These are phyloP conservation scores for Mucor racemosus DNA, from an alignment of 371 early-diverging fungal genomes.

Conservation along the genomic window DNA sequence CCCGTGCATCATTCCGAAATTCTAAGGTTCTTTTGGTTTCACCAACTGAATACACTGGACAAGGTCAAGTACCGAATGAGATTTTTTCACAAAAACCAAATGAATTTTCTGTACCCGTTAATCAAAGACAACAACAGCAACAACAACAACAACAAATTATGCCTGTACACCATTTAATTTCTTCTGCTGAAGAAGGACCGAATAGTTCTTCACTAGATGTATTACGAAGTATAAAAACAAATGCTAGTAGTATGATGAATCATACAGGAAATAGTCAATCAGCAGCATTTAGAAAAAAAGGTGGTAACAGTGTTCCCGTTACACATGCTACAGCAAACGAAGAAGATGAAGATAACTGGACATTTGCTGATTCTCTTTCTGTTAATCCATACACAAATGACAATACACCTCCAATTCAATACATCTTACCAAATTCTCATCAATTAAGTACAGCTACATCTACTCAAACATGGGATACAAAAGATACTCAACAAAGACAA, in stretches of 20 bases:
- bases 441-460: conserved; percentile 39
- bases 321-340: conserved; percentile 31
- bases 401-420: conserved; percentile 39
- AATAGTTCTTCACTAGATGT: conserved; percentile 49
- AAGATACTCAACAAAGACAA: conserved; percentile 12
- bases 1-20: conserved; percentile 36
- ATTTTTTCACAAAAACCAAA: conserved; percentile 48
- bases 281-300: conserved; percentile 2
- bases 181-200: conserved; percentile 33
- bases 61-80: conserved; percentile 47
- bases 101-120: conserved; percentile 40
- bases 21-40: conserved; percentile 34
- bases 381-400: conserved; percentile 18
- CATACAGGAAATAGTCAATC: conserved; percentile 15
- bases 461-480: conserved; percentile 36
- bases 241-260: conserved; percentile 32
- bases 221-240: conserved; percentile 40
- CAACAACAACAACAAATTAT: no score
- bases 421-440: conserved; percentile 38
- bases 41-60: conserved; percentile 8
- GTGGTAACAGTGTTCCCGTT: conserved; percentile 14
- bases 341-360: conserved; percentile 31
- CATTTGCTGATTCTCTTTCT: conserved; percentile 37
- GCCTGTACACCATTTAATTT: conserved; percentile 18
- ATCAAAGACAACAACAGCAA: conserved; percentile 18